Evolutionary conservation across 257 asterid genomes (phyloP), one percentile per base, ranked within the genome.

Genomic region (Capsicum baccatum): DNA sequence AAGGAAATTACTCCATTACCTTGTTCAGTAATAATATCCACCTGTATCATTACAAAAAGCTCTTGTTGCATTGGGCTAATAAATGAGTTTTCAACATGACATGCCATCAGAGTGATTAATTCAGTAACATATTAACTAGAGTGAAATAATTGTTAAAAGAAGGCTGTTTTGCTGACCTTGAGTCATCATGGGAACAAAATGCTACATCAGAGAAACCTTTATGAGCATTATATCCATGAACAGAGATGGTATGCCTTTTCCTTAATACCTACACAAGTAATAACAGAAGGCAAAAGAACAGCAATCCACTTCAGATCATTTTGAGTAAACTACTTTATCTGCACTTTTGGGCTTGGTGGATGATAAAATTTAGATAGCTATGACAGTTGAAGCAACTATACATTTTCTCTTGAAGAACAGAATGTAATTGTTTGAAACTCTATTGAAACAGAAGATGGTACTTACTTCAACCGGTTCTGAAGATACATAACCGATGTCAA

Each of bases 401-500:
- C 26, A 76, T 21, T 76, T 69, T 16, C 57, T 70, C 39, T 71
- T 44, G 79, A 71, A 71, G 79, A 71, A 78, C 64, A 78, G 15
- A 78, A 78, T 78, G 26, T 78, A 78, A 26, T 52, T 78, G 48
- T 54, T 60, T 85, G 80, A 64, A 85, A 52, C 73, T 11, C 59
- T 82, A 58, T 58, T 87, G 55, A 84, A 59, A 16, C 50, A 80
- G 84, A 83, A 80, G 88, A 85, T 52, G 64, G 58, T 73, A 87
- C 98, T 92, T 92, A 96, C 99, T 82, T 92, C 91, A 89, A 89
- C 89, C 1, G 99, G 99, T 86, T 93, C 93, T 26, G 94, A 87
- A 79, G 99, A 93, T 87, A 91, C 81, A 83, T 90, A 94, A 60
- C 99, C 99, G 84, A 96, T 90, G 89, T 96, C 99, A 80, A 82